Percentiles rank a stretch among this genome's conserved stretches.
Evolutionary conservation across 2,329 filamentous ascomycete genomes (phyloP).

Genomic region (Aspergillus uvarum): DNA sequence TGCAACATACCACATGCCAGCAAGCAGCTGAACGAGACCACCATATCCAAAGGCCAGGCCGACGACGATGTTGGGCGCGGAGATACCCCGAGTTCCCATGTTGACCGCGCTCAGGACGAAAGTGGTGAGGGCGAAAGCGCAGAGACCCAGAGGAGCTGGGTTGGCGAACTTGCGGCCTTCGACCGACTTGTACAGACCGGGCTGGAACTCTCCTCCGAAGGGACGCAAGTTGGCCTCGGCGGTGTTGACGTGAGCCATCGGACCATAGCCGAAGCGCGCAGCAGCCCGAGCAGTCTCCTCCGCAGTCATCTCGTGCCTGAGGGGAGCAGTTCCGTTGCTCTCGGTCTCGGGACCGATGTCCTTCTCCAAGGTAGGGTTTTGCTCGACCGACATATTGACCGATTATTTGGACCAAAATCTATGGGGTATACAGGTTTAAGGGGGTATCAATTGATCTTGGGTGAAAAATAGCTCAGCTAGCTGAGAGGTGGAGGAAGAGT

Average conservation of each 20-base stretch:
- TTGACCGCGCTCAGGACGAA: slow-evolving; percentile 77
- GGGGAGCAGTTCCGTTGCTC: slow-evolving; percentile 15
- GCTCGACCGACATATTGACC: slow-evolving; percentile 29
- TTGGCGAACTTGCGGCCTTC: slow-evolving; percentile 72
- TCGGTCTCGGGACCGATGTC: slow-evolving; percentile 23
- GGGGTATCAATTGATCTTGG: slow-evolving; percentile 1
- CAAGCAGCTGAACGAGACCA: slow-evolving; percentile 73
- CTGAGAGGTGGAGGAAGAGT: slow-evolving; percentile 20
- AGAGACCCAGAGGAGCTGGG: slow-evolving; percentile 73
- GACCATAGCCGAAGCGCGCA: slow-evolving; percentile 52
- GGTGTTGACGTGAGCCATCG: slow-evolving; percentile 52
- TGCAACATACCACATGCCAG: slow-evolving; percentile 75
- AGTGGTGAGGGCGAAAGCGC: slow-evolving; percentile 78
- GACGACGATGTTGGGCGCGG: slow-evolving; percentile 65
- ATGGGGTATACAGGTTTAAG: slow-evolving; percentile 1
- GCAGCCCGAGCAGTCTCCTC: slow-evolving; percentile 47
- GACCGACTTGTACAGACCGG: slow-evolving; percentile 65
- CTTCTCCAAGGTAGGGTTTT: slow-evolving; percentile 32
- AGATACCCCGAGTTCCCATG: slow-evolving; percentile 62
- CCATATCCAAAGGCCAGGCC: slow-evolving; percentile 72
- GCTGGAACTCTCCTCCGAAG: slow-evolving; percentile 73
- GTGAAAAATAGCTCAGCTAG: slow-evolving; percentile 25
- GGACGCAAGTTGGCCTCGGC: slow-evolving; percentile 53
- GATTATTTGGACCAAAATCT: not conserved
- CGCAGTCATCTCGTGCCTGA: slow-evolving; percentile 40